These are phyloP conservation scores for Closterium sp. DNA, from an alignment of 139 green algal genomes.

Conservation along the genomic window DNA sequence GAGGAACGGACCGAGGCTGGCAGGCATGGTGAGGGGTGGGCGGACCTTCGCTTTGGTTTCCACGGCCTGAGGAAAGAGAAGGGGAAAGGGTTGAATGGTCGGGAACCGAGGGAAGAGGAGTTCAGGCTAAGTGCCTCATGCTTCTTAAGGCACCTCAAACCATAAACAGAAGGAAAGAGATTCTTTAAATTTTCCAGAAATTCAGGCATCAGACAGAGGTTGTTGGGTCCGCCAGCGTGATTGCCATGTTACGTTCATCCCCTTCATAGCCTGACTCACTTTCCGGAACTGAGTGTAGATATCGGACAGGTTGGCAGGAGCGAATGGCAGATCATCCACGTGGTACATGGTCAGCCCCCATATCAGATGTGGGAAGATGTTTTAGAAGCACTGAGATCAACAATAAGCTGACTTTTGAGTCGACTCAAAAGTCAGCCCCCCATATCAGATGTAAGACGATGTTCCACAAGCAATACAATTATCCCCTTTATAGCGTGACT, in stretches of 20 bases:
- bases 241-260: too few species aligned
- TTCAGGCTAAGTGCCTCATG: neutral
- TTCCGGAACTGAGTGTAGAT: slow-evolving; percentile 89
- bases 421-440: too few species aligned
- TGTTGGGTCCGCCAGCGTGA: too few species aligned
- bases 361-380: too few species aligned
- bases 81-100: neutral
- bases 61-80: slow-evolving; percentile 3
- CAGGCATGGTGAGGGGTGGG: neutral
- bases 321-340: slow-evolving; percentile 86
- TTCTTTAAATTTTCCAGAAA: too few species aligned
- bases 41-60: slow-evolving; percentile 19
- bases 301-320: slow-evolving; percentile 57
- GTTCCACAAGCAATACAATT: too few species aligned
- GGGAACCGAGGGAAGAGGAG: neutral
- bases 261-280: slow-evolving; percentile 9
- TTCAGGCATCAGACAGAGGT: too few species aligned
- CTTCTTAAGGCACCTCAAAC: too few species aligned
- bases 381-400: too few species aligned
- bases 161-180: too few species aligned
- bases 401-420: too few species aligned
- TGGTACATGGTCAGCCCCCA: slow-evolving; percentile 89
- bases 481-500: neutral
- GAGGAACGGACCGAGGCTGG: slow-evolving; percentile 10
- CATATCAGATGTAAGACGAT: too few species aligned